phyloP scores from a whole-genome alignment of 805 yeast species.

The Metschnikowia hibisci region DNA sequence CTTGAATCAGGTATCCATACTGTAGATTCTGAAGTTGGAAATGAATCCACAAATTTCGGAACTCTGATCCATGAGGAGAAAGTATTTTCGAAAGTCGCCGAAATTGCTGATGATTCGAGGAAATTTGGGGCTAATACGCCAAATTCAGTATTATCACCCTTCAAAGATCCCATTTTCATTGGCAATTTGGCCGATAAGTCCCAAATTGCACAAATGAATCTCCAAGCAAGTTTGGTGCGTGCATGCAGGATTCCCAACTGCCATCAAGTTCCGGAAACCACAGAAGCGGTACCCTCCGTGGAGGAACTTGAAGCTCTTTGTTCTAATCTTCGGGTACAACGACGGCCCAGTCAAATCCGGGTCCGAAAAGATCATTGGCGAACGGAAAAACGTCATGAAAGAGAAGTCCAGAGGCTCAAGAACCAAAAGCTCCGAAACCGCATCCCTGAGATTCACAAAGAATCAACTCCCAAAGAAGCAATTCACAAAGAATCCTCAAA shows the following conservation, averaged over 20 bases:
- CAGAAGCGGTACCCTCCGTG: neutral
- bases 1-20: too few species aligned
- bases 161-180: neutral
- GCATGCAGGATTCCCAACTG: constrained; percentile 1
- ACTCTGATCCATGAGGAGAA: neutral
- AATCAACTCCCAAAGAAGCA: too few species aligned
- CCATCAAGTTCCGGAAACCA: neutral
- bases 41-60: neutral
- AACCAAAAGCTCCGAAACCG: neutral
- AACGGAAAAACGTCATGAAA: neutral
- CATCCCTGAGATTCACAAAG: neutral
- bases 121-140: neutral
- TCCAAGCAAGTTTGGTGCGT: neutral
- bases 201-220: constrained; percentile 2
- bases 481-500: too few species aligned
- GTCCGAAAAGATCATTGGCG: constrained; percentile 4
- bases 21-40: neutral
- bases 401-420: neutral
- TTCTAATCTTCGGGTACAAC: neutral
- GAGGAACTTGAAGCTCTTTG: neutral
- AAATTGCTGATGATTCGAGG: neutral
- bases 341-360: neutral
- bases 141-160: too few species aligned
- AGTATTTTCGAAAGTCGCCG: neutral
- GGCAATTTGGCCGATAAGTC: neutral